Evolutionary conservation across 257 asterid species (phyloP).

Genomic region (Leptodermis oblonga): DNA sequence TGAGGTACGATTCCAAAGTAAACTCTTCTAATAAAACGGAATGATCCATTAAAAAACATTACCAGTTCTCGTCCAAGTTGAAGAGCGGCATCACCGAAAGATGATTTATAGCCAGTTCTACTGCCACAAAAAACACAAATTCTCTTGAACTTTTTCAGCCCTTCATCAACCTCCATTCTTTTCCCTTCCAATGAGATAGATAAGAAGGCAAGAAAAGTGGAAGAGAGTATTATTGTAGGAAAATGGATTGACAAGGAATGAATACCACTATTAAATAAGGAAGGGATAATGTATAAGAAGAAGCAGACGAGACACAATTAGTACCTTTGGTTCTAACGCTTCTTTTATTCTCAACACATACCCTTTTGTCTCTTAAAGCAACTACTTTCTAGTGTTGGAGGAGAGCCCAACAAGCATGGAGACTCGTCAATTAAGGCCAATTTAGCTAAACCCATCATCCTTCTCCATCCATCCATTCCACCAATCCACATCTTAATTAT

Average conservation of each 20-base stretch:
- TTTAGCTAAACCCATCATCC: background rate
- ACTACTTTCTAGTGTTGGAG: constrained; percentile 34
- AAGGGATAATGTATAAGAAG: constrained; percentile 5
- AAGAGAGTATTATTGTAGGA: background rate
- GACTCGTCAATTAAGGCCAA: background rate
- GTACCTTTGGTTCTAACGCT: constrained; percentile 13
- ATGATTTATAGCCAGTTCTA: constrained; percentile 41
- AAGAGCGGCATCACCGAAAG: constrained; percentile 58
- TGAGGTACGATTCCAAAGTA: too few species aligned
- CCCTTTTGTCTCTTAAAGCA: constrained; percentile 36
- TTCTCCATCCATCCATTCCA: background rate
- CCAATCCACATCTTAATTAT: background rate
- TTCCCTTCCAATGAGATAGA: background rate
- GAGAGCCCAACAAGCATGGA: constrained; percentile 35
- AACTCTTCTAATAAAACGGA: too few species aligned
- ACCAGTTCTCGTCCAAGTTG: constrained; percentile 58
- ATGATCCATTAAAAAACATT: too few species aligned
- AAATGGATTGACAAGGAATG: background rate
- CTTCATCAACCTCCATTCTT: constrained; percentile 28
- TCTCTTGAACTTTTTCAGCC: constrained; percentile 35
- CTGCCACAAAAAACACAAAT: constrained; percentile 72
- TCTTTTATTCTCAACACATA: constrained; percentile 16
- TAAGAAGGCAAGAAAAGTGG: background rate
- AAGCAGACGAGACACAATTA: constrained; percentile 16
- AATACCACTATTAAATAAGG: too few species aligned